Percentiles rank a stretch among this genome's conserved stretches.
Evolutionary conservation across 805 yeast genomes (phyloP).

Genomic region (Candida boleticola): DNA sequence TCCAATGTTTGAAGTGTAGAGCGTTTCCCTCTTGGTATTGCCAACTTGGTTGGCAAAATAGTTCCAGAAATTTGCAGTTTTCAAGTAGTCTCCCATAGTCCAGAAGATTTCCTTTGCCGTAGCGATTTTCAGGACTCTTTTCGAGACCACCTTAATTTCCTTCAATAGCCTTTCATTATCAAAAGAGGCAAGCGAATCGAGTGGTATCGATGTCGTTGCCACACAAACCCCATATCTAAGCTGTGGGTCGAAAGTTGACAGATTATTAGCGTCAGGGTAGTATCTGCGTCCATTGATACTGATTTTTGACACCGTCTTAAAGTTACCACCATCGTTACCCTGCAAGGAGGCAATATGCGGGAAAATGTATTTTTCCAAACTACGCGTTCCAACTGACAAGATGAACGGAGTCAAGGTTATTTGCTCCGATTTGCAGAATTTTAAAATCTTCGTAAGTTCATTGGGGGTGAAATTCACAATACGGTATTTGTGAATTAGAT

Average conservation of each 20-base stretch:
- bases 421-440: conserved; percentile 12
- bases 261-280: conserved; percentile 9
- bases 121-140: background rate
- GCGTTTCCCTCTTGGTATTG: conserved; percentile 9
- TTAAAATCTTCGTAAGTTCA: conserved; percentile 9
- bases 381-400: conserved; percentile 12
- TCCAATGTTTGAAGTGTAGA: conserved; percentile 22
- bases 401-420: conserved; percentile 22
- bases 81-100: conserved; percentile 7
- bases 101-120: background rate
- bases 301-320: background rate
- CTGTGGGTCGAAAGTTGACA: no score
- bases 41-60: conserved; percentile 11
- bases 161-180: background rate
- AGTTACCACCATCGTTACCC: background rate
- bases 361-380: conserved; percentile 16
- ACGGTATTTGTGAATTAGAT: conserved; percentile 2
- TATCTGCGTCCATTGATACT: conserved; percentile 14
- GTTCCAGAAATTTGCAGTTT: conserved; percentile 10
- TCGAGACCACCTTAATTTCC: background rate
- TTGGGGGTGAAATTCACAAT: conserved; percentile 12
- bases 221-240: conserved; percentile 7
- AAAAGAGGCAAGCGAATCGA: background rate
- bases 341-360: conserved; percentile 1
- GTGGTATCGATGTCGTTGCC: background rate